phyloP scores from a whole-genome alignment of 2,329 filamentous ascomycete genomes.

The Phaeoacremonium minimum region DNA sequence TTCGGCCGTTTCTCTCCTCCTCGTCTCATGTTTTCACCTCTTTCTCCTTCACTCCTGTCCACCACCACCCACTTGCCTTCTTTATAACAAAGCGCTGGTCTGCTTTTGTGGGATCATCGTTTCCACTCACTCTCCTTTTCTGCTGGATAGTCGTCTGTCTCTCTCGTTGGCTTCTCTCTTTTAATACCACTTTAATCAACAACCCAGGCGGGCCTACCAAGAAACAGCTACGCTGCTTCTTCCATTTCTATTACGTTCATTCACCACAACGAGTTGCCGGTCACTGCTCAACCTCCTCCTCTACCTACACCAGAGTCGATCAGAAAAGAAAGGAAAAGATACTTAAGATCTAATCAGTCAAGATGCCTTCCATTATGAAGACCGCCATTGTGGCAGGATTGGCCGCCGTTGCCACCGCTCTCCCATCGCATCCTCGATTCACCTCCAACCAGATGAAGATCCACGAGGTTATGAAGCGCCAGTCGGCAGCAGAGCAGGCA shows the following conservation, averaged over 20 bases:
- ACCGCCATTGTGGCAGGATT: slow-evolving; percentile 37
- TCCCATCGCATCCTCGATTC: slow-evolving; percentile 40
- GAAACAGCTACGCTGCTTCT: no score
- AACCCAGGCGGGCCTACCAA: slow-evolving; percentile 37
- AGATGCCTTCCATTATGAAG: slow-evolving; percentile 44
- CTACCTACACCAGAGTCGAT: no score
- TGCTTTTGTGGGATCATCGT: slow-evolving; percentile 37
- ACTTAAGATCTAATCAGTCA: slow-evolving; percentile 20
- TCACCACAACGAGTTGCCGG: slow-evolving; percentile 9
- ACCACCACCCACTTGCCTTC: no score
- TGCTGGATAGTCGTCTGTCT: slow-evolving; percentile 8
- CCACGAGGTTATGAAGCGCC: slow-evolving; percentile 42
- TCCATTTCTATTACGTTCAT: no score
- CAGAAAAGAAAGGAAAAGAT: slow-evolving; percentile 16
- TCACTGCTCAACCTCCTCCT: no score
- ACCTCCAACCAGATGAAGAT: slow-evolving; percentile 39
- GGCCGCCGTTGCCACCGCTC: slow-evolving; percentile 38
- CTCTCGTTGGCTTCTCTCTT: slow-evolving; percentile 14
- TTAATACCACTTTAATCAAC: slow-evolving; percentile 27
- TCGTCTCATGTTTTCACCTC: slow-evolving; percentile 13
- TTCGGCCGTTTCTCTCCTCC: slow-evolving; percentile 7
- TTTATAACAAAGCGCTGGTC: slow-evolving; percentile 43
- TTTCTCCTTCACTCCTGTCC: slow-evolving; percentile 7
- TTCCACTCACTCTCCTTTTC: slow-evolving; percentile 26
- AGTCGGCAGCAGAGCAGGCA: slow-evolving; percentile 42